A percentile compares a stretch with the other conserved stretches of the same genome.
Conservation (phyloP, 208 protist species). For the Crithidia thermophila region DNA sequence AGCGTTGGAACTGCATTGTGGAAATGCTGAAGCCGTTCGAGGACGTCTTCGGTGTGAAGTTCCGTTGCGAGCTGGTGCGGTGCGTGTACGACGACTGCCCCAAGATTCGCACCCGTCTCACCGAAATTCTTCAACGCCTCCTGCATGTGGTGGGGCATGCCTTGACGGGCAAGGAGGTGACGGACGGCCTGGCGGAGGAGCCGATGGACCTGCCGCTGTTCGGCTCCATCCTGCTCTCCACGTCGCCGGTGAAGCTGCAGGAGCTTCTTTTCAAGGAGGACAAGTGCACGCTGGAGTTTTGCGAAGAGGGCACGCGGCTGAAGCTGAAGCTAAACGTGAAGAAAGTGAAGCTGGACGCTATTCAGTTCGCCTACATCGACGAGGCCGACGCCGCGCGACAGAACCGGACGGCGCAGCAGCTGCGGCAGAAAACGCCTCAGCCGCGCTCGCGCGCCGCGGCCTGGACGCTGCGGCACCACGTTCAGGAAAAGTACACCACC, state of each 20-base stretch:
- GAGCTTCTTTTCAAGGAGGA: constrained; percentile 42
- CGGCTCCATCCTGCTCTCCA: constrained; percentile 54
- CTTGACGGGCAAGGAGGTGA: constrained; percentile 30
- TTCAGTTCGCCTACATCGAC: constrained; percentile 63
- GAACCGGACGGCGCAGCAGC: constrained; percentile 13
- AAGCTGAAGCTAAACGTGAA: constrained; percentile 39
- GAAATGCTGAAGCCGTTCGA: constrained; percentile 41
- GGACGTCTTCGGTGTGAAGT: constrained; percentile 46
- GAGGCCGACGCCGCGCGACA: constrained; percentile 42
- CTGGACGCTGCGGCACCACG: constrained; percentile 2
- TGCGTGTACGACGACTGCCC: constrained; percentile 49
- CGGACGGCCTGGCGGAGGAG: constrained; percentile 33
- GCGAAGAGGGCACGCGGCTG: constrained; percentile 44
- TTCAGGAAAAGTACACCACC: constrained; percentile 13
- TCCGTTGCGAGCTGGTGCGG: constrained; percentile 43
- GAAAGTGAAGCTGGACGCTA: constrained; percentile 40
- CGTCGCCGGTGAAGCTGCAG: constrained; percentile 36
- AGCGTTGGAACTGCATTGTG: constrained; percentile 38
- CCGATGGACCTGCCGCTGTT: constrained; percentile 48
- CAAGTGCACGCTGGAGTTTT: constrained; percentile 38
- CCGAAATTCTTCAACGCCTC: constrained; percentile 35
- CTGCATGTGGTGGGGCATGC: constrained; percentile 42
- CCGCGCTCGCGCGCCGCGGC: constrained; percentile 8
- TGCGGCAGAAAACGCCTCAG: not conserved
- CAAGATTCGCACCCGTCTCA: constrained; percentile 27